Percentiles rank a stretch among this genome's conserved stretches.
Evolutionary conservation across 129 eudicot species (phyloP).

Genomic region (Tagetes erecta): DNA sequence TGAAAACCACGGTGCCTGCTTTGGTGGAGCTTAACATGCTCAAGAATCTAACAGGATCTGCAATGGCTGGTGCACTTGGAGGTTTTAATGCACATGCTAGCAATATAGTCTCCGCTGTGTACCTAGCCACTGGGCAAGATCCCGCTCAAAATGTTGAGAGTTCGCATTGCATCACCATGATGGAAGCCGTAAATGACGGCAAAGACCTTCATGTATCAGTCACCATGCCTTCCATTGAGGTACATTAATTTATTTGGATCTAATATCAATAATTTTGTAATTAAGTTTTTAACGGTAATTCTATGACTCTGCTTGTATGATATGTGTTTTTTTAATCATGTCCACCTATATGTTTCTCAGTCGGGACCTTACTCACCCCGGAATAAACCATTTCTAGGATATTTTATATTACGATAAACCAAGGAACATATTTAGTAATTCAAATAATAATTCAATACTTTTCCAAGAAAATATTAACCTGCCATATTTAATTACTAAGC

Average conservation of each 20-base stretch:
- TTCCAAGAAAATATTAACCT: no score
- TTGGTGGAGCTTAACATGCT: slow-evolving; percentile 77
- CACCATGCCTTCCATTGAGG: slow-evolving; percentile 86
- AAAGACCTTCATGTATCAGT: slow-evolving; percentile 74
- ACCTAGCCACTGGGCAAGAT: slow-evolving; percentile 70
- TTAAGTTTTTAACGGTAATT: neutral
- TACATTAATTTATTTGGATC: slow-evolving; percentile 5
- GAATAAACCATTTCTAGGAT: neutral
- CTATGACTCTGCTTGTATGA: no score
- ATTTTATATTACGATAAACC: neutral
- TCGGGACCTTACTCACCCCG: no score
- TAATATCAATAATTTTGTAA: neutral
- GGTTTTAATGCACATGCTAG: slow-evolving; percentile 87
- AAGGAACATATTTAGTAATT: neutral
- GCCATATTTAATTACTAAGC: neutral
- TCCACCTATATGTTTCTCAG: no score
- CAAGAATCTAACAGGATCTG: slow-evolving; percentile 69
- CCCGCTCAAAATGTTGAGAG: slow-evolving; percentile 77
- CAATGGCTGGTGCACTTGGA: slow-evolving; percentile 75
- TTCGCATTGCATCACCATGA: slow-evolving; percentile 75
- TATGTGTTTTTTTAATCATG: no score
- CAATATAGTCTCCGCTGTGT: slow-evolving; percentile 68
- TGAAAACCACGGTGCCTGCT: slow-evolving; percentile 55
- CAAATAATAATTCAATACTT: neutral
- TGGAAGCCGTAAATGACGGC: slow-evolving; percentile 64